Evolutionary conservation across 2,329 filamentous ascomycete genomes (phyloP).

Genomic region (Diaporthe capsici): DNA sequence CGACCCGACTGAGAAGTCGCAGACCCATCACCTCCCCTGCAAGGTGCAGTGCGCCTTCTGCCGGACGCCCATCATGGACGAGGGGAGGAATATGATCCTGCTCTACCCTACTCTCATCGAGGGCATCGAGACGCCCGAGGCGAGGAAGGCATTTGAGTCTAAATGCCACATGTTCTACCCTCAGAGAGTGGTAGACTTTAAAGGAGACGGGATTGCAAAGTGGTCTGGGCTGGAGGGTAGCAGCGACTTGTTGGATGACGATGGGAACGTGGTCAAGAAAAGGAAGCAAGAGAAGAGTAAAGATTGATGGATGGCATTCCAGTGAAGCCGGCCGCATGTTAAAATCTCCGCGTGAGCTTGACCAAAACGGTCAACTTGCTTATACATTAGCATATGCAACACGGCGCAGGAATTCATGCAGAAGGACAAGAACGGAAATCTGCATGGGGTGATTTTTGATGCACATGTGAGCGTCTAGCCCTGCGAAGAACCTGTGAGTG

Average conservation of each 20-base stretch:
- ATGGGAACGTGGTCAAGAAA: conserved; percentile 41
- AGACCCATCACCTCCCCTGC: conserved; percentile 80
- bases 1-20: conserved; percentile 71
- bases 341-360: neutral
- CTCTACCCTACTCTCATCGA: conserved; percentile 83
- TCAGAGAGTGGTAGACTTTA: conserved; percentile 80
- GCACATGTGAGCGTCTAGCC: neutral
- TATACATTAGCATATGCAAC: neutral
- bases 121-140: conserved; percentile 68
- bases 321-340: no score
- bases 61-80: conserved; percentile 87
- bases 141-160: conserved; percentile 75
- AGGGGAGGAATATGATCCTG: conserved; percentile 87
- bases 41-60: conserved; percentile 85
- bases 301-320: neutral
- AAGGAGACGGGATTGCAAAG: conserved; percentile 80
- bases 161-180: conserved; percentile 87
- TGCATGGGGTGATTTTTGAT: neutral
- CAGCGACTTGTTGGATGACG: conserved; percentile 50
- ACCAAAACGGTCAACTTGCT: neutral
- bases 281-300: conserved; percentile 18
- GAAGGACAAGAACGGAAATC: neutral
- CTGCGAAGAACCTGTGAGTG: neutral
- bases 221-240: conserved; percentile 76
- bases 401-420: neutral